Base-by-base conservation (phyloP, 2,329 filamentous ascomycete species). In the Gaeumannomyces sp. region DNA sequence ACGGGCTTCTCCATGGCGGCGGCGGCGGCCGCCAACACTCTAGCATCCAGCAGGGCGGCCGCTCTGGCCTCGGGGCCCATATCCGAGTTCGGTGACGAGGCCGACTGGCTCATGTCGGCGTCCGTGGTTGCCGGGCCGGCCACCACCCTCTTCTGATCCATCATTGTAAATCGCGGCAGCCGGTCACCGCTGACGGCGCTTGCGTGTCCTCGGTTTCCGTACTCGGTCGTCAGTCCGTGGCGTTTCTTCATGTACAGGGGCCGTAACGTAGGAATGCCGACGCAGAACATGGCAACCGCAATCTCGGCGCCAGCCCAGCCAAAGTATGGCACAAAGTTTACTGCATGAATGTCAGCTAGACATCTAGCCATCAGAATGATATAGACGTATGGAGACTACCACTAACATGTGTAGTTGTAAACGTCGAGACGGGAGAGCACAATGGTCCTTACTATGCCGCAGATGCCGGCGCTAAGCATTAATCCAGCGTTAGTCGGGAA, bases 181-280 rank as follows among this genome's bases (percentile, higher is more conserved):
- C 80, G 76, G 71, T 84, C 86, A 66, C 83, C 85, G 74, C 83
- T 80, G 73, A 90, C 93, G 75, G 93, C 92, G 4, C 89, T 90
- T 68, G 89, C 78, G 60, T 71, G 67, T 19, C 38, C 27, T n/a
- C 62, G 65, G 50, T 50, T 69, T 13, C 68, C 65, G 59, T 70
- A 69, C 6, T 67, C 67, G 31, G 65, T 68, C 28, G 66, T 68
- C 59, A 69, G 61, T 16, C 70, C 73, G 53, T 76, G 79, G 31
- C 79, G 78, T 16, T 77, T 77, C 4, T 78, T 81, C 59, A 83
- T 68, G 66, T 77, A 79, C 0, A 79, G 68, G 0, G 77, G 77
- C 0, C 76, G 72, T 10, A 77, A 73, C 4, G 77, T 74, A 0
- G 77, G 76, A 4, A 79, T 76, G 6, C 74, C 75, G 28, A 77